These are phyloP conservation scores for Salmacisia buchloeana DNA, from an alignment of 1,284 basidiomycete genomes.

Conservation along the genomic window DNA sequence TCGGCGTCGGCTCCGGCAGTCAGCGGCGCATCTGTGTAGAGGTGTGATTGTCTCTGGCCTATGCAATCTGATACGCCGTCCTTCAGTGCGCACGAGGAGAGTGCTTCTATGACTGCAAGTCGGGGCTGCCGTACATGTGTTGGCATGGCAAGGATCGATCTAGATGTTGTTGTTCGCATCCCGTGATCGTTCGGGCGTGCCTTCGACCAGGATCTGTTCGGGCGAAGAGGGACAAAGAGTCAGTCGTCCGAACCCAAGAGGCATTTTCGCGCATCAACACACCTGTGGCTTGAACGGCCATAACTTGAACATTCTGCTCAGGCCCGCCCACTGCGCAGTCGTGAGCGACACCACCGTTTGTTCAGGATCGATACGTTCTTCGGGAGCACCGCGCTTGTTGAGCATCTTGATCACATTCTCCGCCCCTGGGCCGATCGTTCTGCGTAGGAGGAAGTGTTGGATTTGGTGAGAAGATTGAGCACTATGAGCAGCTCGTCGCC, in stretches of 20 bases:
- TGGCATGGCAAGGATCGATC: background rate
- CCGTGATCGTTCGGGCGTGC: background rate
- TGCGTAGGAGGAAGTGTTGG: background rate
- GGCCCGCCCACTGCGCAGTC: slow-evolving; percentile 37
- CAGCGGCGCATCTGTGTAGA: background rate
- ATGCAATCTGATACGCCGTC: background rate
- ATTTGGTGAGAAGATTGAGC: background rate
- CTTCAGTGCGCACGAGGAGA: too few species aligned
- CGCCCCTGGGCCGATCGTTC: slow-evolving; percentile 34
- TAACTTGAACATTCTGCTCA: slow-evolving; percentile 42
- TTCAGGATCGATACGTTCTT: slow-evolving; percentile 29
- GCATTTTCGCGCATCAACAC: background rate
- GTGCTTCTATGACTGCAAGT: background rate
- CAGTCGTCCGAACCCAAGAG: too few species aligned
- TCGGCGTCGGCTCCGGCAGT: background rate
- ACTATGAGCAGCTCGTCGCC: too few species aligned
- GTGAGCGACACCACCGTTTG: slow-evolving; percentile 32
- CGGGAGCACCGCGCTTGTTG: slow-evolving; percentile 11
- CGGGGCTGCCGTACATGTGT: background rate
- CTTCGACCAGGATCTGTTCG: background rate
- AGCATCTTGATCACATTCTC: slow-evolving; percentile 39
- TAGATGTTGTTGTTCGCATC: background rate
- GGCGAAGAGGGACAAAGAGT: too few species aligned
- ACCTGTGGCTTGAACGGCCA: slow-evolving; percentile 45
- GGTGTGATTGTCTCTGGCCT: background rate